These are phyloP conservation scores for Schoenoplectus tabernaemontani DNA, from an alignment of 202 grass and related monocot species.

Conservation along the genomic window DNA sequence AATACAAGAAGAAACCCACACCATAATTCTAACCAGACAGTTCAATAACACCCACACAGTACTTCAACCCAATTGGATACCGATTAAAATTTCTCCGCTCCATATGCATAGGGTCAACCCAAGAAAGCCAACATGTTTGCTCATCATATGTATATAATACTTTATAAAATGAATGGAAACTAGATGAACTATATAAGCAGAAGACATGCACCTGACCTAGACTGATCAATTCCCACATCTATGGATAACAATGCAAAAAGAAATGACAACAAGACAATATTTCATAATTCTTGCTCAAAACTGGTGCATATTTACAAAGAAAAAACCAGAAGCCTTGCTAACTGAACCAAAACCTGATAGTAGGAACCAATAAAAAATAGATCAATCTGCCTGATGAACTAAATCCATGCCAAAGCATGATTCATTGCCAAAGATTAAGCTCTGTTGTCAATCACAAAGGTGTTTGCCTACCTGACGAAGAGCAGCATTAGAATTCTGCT, in stretches of 20 bases:
- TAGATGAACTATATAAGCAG: background rate
- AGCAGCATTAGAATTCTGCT: slow-evolving; percentile 86
- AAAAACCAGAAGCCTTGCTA: too few species aligned
- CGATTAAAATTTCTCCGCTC: background rate
- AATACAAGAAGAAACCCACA: background rate
- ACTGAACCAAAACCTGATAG: too few species aligned
- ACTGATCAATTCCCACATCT: too few species aligned
- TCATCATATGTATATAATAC: background rate
- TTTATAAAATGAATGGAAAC: background rate
- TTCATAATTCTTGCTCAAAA: too few species aligned
- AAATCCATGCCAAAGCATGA: too few species aligned
- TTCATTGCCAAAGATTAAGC: background rate
- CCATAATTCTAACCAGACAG: background rate
- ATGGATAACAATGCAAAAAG: too few species aligned
- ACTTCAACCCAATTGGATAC: background rate
- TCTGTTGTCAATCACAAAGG: background rate
- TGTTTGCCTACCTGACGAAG: slow-evolving; percentile 60
- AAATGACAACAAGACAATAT: too few species aligned
- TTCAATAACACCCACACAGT: background rate
- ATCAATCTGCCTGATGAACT: too few species aligned
- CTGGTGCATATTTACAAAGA: too few species aligned
- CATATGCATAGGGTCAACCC: background rate
- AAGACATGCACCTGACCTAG: background rate
- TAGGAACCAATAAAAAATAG: too few species aligned
- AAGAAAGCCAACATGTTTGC: background rate